Evolutionary conservation across 768 basidiomycete genomes (phyloP), one percentile per base, ranked within the genome.

Genomic region (Lactarius sanguifluus): DNA sequence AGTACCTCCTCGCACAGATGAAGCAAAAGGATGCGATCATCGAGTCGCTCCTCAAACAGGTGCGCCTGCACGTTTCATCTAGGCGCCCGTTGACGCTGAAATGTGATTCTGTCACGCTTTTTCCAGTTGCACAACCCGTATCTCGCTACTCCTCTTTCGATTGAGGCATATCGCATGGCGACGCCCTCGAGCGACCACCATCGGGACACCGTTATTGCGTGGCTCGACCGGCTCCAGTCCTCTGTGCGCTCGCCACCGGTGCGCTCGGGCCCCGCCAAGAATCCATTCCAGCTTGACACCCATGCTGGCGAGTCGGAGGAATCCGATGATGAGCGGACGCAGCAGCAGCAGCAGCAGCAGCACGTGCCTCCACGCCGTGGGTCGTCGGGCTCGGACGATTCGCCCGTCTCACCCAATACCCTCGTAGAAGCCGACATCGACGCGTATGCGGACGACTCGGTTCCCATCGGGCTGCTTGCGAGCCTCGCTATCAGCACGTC

Each of bases 1-100:
- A 94, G 72, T 92, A 92, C 73, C 81, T 94, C 20, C 83, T 94
- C 30, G 90, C 91, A 5, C 90, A 94, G 74, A 88, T 94, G 69
- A 84, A 88, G 62, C 92, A 94, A 78, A 94, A 94, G 79, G 92
- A 94, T 78, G 81, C 85, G 23, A 89, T 94, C 71, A 94, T 94
- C 70, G 90, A 92, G 69, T 89, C 87, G 16, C 84, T 94, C 16
- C 82, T 94, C 70, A 92, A 92, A 74, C 91, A 93, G 80, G 91
- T 87, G 40, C 16, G 81, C 75, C 1, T 38, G 32, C 63, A 20
- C 45, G 40, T 47, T 18, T 30, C 4, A 36, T 50, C 15, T 38
- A 36, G 16, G n/a, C 63, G 41, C 60, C 18, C 10, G 41, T 34
- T 25, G 18, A 52, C 47, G 50, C 62, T 36, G 23, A 25, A 52